Percentiles rank a stretch among this genome's conserved stretches.
These are phyloP conservation scores for Fusarium mexicanum DNA, from an alignment of 2,329 filamentous ascomycete genomes.

Conservation along the genomic window DNA sequence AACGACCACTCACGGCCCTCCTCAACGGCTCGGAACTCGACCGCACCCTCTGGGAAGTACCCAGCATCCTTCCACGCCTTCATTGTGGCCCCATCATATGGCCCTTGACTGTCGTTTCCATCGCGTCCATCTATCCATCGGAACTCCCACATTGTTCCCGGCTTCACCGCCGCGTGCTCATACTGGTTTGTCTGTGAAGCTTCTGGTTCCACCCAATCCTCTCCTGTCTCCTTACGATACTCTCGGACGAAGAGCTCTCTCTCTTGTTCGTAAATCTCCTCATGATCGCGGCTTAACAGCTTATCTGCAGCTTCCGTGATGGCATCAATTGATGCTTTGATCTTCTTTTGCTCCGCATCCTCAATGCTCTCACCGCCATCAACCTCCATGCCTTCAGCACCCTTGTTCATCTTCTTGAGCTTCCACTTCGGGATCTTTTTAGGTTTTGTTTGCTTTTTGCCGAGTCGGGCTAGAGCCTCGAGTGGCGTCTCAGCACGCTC, in stretches of 20 bases:
- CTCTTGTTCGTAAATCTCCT: slow-evolving; percentile 92
- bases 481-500: slow-evolving; percentile 86
- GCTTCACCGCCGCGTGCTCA: slow-evolving; percentile 29
- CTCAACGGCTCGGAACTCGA: slow-evolving; percentile 76
- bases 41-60: slow-evolving; percentile 81
- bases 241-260: slow-evolving; percentile 84
- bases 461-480: slow-evolving; percentile 86
- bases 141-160: slow-evolving; percentile 77
- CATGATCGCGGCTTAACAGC: slow-evolving; percentile 81
- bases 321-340: slow-evolving; percentile 78
- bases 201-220: slow-evolving; percentile 75
- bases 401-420: slow-evolving; percentile 72
- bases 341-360: slow-evolving; percentile 73
- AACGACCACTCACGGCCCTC: slow-evolving; percentile 64
- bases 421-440: slow-evolving; percentile 72
- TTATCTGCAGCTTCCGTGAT: slow-evolving; percentile 93
- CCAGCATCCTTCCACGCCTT: slow-evolving; percentile 89
- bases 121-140: slow-evolving; percentile 91
- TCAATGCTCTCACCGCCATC: slow-evolving; percentile 60
- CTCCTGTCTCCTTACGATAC: slow-evolving; percentile 85
- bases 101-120: slow-evolving; percentile 80
- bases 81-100: slow-evolving; percentile 88
- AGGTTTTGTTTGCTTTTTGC: slow-evolving; percentile 71
- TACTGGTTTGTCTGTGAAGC: slow-evolving; percentile 45
- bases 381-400: slow-evolving; percentile 73